Base-by-base conservation (phyloP, 2,329 filamentous ascomycete genomes). In the Aspergillus quadricinctus region DNA sequence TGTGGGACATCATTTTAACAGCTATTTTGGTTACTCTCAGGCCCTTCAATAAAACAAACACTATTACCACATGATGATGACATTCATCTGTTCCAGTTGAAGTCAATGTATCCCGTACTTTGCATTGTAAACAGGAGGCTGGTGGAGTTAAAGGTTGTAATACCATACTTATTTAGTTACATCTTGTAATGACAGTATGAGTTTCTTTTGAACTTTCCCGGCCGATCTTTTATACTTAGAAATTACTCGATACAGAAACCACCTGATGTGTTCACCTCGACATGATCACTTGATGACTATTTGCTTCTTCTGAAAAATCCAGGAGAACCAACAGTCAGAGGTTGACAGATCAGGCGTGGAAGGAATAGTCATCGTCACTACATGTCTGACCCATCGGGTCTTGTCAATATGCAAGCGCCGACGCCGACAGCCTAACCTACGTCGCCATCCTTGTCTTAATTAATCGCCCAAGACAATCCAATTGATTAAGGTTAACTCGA, bases 201-300 rank as follows among this genome's bases (percentile, higher is more conserved):
- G 43, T 46, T 46, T 46, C 19, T 45, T 46, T 55, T 60, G 27
- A 2, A 25, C 23, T 46, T 14, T 46, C 21, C 48, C 53, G 23
- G 55, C 19, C 41, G 57, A 58, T 58, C 57, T 46, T 53, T 53
- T 49, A 49, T 46, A 56, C 53, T 54, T 57, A 49, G 41, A 48
- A 55, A 55, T 31, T 25, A 19, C 35, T 11, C 10, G 23, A 3
- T 25, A 17, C 5, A 45, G n/a, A 27, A 28, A 21, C 23, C n/a
- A 48, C 25, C 46, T 45, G 50, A 56, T 46, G 9, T 27, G 45
- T 49, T 48, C 35, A n/a, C 11, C 41, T 27, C 11, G 41, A 53
- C 50, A 56, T 64, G 57, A 60, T 63, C 55, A 52, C 40, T 58
- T 57, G 50, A 50, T 52, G 11, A 40, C 29, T 53, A 3, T 54